phyloP scores from a whole-genome alignment of 768 basidiomycete genomes.

The Termitomyces sp. region DNA sequence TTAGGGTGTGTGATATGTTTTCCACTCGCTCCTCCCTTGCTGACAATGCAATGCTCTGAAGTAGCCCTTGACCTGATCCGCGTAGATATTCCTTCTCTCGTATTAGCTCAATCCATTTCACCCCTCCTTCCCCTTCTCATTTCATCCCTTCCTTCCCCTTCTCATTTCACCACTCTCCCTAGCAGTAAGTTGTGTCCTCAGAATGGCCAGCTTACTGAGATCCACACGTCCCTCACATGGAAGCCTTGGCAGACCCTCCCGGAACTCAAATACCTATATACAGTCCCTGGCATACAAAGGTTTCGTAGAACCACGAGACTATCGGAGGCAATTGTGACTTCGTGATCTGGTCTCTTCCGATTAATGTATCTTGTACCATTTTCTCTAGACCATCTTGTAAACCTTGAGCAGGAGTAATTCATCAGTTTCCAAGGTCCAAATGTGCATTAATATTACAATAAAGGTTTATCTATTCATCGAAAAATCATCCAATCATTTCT shows the following conservation, averaged over 20 bases:
- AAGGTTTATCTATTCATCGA: constrained; percentile 30
- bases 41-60: neutral
- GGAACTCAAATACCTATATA: neutral
- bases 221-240: neutral
- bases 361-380: neutral
- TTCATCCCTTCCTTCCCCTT: neutral
- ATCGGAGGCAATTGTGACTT: neutral
- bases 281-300: neutral
- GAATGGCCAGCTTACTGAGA: no score
- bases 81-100: neutral
- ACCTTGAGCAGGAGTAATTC: neutral
- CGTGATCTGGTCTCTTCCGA: no score
- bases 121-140: neutral
- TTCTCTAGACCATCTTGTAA: neutral
- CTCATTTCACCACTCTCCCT: neutral
- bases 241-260: neutral
- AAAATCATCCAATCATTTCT: constrained; percentile 63
- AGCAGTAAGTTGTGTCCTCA: neutral
- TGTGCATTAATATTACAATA: constrained; percentile 12
- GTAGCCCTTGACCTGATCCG: neutral
- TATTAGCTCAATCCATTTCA: neutral
- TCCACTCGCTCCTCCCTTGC: neutral
- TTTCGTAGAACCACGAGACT: no score
- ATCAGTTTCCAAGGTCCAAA: neutral
- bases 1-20: neutral